Evolutionary conservation across 164 flowering plant species (phyloP).

Genomic region (Dillenia suffruticosa): DNA sequence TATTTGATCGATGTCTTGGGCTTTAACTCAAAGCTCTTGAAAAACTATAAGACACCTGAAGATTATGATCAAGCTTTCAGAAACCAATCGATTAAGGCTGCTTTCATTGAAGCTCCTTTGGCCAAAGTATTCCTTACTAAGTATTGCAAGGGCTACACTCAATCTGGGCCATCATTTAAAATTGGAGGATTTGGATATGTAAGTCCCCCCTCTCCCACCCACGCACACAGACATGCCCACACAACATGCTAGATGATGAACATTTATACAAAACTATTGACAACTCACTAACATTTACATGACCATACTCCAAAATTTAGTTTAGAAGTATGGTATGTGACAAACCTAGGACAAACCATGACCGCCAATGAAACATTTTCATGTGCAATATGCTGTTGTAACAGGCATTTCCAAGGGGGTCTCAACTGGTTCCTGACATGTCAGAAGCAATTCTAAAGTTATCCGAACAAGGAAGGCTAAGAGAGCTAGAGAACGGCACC

Average conservation of each 20-base stretch:
- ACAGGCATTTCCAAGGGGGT: slow-evolving; percentile 31
- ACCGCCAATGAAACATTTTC: neutral
- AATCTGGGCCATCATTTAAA: slow-evolving; percentile 19
- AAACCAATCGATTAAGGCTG: slow-evolving; percentile 21
- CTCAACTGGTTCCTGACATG: slow-evolving; percentile 23
- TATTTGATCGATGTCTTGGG: slow-evolving; percentile 15
- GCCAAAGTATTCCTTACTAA: slow-evolving; percentile 23
- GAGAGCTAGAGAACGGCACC: slow-evolving; percentile 16
- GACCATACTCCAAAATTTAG: too few relatives aligned
- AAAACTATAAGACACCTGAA: slow-evolving; percentile 1
- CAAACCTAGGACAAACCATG: neutral
- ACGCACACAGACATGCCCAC: too few relatives aligned
- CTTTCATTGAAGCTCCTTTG: slow-evolving; percentile 19
- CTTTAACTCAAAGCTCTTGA: slow-evolving; percentile 9
- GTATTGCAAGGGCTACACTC: slow-evolving; percentile 20
- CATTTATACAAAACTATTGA: too few relatives aligned
- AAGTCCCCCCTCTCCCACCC: neutral
- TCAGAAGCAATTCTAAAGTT: slow-evolving; percentile 22
- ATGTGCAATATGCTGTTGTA: neutral
- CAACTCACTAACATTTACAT: too few relatives aligned
- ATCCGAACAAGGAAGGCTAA: slow-evolving; percentile 16
- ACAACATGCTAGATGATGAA: too few relatives aligned
- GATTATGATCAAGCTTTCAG: slow-evolving; percentile 17
- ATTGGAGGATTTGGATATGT: slow-evolving; percentile 40
- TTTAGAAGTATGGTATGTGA: too few relatives aligned